Evolutionary conservation across 2,329 filamentous ascomycete species (phyloP), one percentile per base, ranked within the genome.

Genomic region (Zymoseptoria brevis): DNA sequence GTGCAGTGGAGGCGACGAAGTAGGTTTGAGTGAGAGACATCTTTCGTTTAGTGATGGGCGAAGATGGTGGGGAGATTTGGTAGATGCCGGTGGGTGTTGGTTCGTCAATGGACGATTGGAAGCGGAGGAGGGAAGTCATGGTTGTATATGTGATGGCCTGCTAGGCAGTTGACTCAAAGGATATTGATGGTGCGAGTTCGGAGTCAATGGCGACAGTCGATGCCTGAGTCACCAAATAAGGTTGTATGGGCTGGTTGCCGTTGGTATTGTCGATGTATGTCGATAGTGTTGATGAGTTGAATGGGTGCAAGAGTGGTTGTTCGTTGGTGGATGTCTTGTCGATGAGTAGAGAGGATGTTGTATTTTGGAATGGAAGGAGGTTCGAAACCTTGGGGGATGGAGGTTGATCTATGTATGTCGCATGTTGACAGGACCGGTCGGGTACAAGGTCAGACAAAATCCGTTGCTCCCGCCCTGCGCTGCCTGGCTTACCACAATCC

Each of bases 11-110:
- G 74, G 94, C 94, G 71, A 97, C 88, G 81, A 90, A 96, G 87
- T 97, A 99, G 63, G 93, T 97, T 79, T 96, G 91, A 26, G 93
- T 95, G 80, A 97, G 88, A 75, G 89, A 95, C 94, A 97, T 97
- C 79, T 88, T 92, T 77, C 91, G 89, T 79, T 88, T 79, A 75
- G 79, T 79, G 64, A 75, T 73, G 59, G 77, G 74, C 62, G 75
- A 75, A 29, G 68, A 66, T 30, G 66, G 72, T 66, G 71, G 75
- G 62, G 68, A 75, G 73, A 73, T 74, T 35, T 74, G 74, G 70
- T 75, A 75, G 57, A 74, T 73, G 50, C 74, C 76, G 71, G 77
- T 72, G 57, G 75, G 75, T 50, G 72, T 71, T 66, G 79, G 68
- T 57, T 77, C 76, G 68, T 78, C 76, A 64, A 79, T 77, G 61